Evolutionary conservation across 148 eudicot species (phyloP).

Genomic region (Amaranthus hypochondriacus): DNA sequence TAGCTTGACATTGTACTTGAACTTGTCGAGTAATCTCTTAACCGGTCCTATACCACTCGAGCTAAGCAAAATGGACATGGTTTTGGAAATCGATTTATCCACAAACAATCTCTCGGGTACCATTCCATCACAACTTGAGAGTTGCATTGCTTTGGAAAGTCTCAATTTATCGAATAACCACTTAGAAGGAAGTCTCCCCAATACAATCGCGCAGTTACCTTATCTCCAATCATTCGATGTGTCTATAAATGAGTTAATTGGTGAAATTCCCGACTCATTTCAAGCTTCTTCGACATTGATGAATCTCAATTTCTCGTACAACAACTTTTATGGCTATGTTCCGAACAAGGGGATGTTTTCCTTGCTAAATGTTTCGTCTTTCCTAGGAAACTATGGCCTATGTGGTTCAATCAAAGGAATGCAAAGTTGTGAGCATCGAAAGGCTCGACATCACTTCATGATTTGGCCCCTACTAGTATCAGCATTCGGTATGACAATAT

Average conservation of each 20-base stretch:
- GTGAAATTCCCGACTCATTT: conserved; percentile 56
- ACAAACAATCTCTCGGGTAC: conserved; percentile 49
- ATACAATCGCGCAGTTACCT: conserved; percentile 48
- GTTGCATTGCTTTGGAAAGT: conserved; percentile 65
- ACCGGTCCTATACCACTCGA: conserved; percentile 61
- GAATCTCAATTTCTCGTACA: conserved; percentile 60
- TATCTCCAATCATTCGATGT: conserved; percentile 58
- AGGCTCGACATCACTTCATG: conserved; percentile 23
- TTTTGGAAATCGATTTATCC: conserved; percentile 69
- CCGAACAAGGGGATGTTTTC: conserved; percentile 50
- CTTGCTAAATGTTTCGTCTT: conserved; percentile 36
- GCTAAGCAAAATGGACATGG: conserved; percentile 88
- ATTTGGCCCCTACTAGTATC: conserved; percentile 38
- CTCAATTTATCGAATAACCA: conserved; percentile 57
- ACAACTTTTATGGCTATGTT: conserved; percentile 53
- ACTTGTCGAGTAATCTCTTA: conserved; percentile 59
- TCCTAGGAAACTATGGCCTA: conserved; percentile 53
- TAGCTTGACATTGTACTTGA: conserved; percentile 70
- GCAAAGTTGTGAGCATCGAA: conserved; percentile 36
- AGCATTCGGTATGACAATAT: conserved; percentile 25
- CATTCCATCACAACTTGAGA: conserved; percentile 66
- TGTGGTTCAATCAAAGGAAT: conserved; percentile 65
- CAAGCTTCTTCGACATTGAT: conserved; percentile 45
- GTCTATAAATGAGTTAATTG: conserved; percentile 48
- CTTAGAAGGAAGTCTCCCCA: conserved; percentile 49